phyloP scores from a whole-genome alignment of 2,329 filamentous ascomycete genomes.

The Pseudogymnoascus sp. region DNA sequence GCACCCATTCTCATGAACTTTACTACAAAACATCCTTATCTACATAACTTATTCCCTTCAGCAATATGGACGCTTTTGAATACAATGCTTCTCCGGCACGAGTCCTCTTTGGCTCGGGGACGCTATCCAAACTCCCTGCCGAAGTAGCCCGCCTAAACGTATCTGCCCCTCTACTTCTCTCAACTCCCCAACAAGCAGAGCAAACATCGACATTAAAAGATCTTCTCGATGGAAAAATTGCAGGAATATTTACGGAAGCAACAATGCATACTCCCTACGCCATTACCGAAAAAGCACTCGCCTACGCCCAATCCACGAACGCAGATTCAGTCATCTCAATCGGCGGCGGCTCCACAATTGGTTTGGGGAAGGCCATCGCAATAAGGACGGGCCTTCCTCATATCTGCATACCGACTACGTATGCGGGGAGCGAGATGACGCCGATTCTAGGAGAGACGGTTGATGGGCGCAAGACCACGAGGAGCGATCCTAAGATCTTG shows the following conservation, averaged over 20 bases:
- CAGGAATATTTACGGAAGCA: constrained; percentile 48
- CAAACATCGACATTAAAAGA: constrained; percentile 30
- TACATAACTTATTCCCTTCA: too few species aligned
- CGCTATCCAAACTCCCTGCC: constrained; percentile 41
- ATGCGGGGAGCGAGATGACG: constrained; percentile 58
- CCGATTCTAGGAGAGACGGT: constrained; percentile 57
- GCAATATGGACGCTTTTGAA: constrained; percentile 34
- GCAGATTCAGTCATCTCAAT: constrained; percentile 54
- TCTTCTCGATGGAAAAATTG: constrained; percentile 40
- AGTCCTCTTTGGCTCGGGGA: constrained; percentile 51
- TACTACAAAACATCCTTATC: too few species aligned
- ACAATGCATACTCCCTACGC: constrained; percentile 57
- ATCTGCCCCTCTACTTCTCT: constrained; percentile 47
- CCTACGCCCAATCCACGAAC: constrained; percentile 35
- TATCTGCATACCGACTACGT: constrained; percentile 55
- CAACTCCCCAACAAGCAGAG: constrained; percentile 44
- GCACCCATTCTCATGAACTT: too few species aligned
- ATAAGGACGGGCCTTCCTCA: constrained; percentile 48
- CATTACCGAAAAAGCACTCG: constrained; percentile 51
- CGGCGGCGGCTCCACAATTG: constrained; percentile 56
- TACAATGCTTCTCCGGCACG: constrained; percentile 48
- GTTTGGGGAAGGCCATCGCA: constrained; percentile 52
- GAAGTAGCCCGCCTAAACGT: constrained; percentile 40
- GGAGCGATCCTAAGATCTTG: constrained; percentile 51
- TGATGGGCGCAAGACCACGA: constrained; percentile 51